phyloP scores from a whole-genome alignment of 108 stramenopile species.

The Cyclotella cryptica region DNA sequence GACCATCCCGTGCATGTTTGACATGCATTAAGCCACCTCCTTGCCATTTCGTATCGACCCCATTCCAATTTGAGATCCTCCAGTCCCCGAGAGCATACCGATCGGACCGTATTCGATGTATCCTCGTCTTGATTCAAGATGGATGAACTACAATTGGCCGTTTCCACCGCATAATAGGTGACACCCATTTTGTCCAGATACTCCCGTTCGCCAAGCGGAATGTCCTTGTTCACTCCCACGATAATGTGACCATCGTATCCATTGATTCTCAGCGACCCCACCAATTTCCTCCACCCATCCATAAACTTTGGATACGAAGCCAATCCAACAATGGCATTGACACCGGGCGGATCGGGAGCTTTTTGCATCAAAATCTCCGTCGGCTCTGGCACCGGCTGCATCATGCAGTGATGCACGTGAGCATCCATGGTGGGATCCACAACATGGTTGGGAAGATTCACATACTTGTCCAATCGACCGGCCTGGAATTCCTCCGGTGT shows the following conservation, averaged over 20 bases:
- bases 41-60: conserved; percentile 71
- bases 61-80: conserved; percentile 72
- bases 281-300: conserved; percentile 54
- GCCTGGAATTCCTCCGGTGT: conserved; percentile 48
- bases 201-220: conserved; percentile 34
- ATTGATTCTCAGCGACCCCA: conserved; percentile 69
- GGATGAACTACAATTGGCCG: conserved; percentile 37
- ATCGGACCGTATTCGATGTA: conserved; percentile 38
- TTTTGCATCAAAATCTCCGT: conserved; percentile 36
- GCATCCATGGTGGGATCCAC: not conserved
- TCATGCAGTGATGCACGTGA: conserved; percentile 15
- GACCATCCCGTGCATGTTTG: conserved; percentile 74
- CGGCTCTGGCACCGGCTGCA: conserved; percentile 29
- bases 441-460: conserved; percentile 35
- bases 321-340: conserved; percentile 47
- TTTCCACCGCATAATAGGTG: conserved; percentile 54
- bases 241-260: conserved; percentile 81
- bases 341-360: conserved; percentile 40
- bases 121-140: conserved; percentile 23
- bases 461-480: conserved; percentile 39
- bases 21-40: conserved; percentile 73
- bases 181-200: conserved; percentile 53
- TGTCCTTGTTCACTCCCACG: conserved; percentile 61
- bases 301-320: conserved; percentile 48
- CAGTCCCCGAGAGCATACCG: conserved; percentile 43